phyloP scores from a whole-genome alignment of 805 yeast species.

The Zygoascus biomembranicola region DNA sequence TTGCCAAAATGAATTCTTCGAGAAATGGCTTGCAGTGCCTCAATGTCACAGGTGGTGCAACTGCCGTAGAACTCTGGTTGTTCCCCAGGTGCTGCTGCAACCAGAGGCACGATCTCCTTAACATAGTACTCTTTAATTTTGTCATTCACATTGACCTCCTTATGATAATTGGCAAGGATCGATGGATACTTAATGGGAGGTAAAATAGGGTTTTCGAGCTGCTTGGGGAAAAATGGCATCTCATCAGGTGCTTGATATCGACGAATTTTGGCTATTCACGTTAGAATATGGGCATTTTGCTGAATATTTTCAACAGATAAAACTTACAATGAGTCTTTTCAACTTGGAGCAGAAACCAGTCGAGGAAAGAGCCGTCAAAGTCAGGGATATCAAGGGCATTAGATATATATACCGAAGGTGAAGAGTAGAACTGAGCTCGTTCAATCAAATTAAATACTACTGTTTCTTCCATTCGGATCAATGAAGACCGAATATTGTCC shows the following conservation, averaged over 20 bases:
- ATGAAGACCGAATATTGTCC: constrained; percentile 70
- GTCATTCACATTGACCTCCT: constrained; percentile 66
- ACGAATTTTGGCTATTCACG: constrained; percentile 53
- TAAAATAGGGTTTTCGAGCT: constrained; percentile 56
- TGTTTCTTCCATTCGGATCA: constrained; percentile 93
- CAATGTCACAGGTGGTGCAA: constrained; percentile 77
- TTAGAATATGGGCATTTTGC: not conserved
- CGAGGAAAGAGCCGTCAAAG: constrained; percentile 75
- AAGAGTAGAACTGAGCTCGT: constrained; percentile 75
- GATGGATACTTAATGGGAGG: constrained; percentile 76
- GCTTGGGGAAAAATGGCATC: constrained; percentile 73
- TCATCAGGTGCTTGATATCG: constrained; percentile 95
- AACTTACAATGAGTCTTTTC: constrained; percentile 51
- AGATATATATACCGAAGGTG: constrained; percentile 65
- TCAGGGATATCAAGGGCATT: constrained; percentile 50
- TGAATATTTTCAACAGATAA: not conserved
- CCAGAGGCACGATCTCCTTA: constrained; percentile 62
- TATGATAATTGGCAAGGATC: constrained; percentile 64
- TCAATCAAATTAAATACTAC: constrained; percentile 89
- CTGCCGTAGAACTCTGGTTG: constrained; percentile 85
- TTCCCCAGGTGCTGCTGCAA: constrained; percentile 60
- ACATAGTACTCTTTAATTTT: constrained; percentile 64
- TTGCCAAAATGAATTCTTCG: constrained; percentile 94
- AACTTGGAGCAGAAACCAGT: constrained; percentile 71
- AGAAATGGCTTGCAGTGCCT: constrained; percentile 76